Base-by-base conservation (phyloP, 345 rosid genomes). In the Heritiera fomes region DNA sequence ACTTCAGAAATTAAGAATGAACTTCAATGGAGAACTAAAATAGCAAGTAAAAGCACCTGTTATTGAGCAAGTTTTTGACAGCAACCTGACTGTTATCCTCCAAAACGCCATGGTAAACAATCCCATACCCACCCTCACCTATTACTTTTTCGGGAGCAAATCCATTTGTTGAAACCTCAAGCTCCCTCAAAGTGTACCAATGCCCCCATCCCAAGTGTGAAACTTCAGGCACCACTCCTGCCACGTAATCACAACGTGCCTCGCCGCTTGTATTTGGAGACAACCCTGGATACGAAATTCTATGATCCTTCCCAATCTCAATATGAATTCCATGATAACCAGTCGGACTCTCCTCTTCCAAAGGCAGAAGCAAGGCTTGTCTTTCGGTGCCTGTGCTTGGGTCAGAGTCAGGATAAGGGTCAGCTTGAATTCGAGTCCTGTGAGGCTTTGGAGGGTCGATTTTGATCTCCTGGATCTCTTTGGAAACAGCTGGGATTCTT, bases 81-180 rank as follows among this genome's bases (percentile, higher is more conserved):
- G 98, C 98, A 68, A 95, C 85, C 71, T 89, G 85, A n/a, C 87
- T 82, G 0, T 91, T 87, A 78, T 91, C 93, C 75, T 78, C 88
- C 74, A 95, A 83, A 85, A 90, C 49, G 9, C 98, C 98, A 78
- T 84, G 87, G 70, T 95, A 95, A 32, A 95, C 98, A 82, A 95
- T 91, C 80, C 98, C 98, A 50, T 95, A 95, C 41, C 98, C 98
- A 52, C 98, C 98, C 85, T 95, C 92, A 13, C 98, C 98, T 18
- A 95, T 86, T 20, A 95, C 95, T 84, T 93, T 95, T 83, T 91
- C 92, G 70, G 85, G 88, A 52, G 91, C 87, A 45, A 95, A 90
- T 0, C 91, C 94, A 82, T 90, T 88, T 1, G 97, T 95, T 1
- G 94, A 85, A 1, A 80, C 90, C 77, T 93, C 94, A 14, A 95